Percentiles rank a stretch among this genome's conserved stretches.
These are phyloP conservation scores for Fraxinus nigra DNA, from an alignment of 305 asterid genomes.

Conservation along the genomic window DNA sequence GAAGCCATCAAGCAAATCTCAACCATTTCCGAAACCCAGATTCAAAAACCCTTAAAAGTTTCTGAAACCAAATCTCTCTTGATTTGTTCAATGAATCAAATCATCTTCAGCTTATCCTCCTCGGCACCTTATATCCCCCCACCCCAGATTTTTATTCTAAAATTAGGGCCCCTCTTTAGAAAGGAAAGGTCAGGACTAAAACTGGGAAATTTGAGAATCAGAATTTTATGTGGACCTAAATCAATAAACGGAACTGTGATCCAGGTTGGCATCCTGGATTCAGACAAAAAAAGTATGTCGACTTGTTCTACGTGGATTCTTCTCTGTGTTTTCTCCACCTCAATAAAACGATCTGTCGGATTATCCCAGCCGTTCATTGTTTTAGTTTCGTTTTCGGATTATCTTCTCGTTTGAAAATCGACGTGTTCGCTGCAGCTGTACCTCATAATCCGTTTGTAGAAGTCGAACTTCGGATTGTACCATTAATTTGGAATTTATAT, in stretches of 20 bases:
- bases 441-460: too few relatives aligned
- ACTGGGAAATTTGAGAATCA: neutral
- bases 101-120: conserved; percentile 36
- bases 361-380: neutral
- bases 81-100: conserved; percentile 27
- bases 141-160: conserved; percentile 29
- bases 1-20: conserved; percentile 78
- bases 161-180: conserved; percentile 25
- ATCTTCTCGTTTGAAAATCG: neutral
- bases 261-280: conserved; percentile 33
- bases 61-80: conserved; percentile 18
- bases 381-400: neutral
- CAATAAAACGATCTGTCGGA: neutral
- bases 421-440: neutral
- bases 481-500: too few relatives aligned
- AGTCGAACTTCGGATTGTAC: too few relatives aligned
- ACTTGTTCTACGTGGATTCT: conserved; percentile 19
- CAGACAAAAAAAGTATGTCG: conserved; percentile 18
- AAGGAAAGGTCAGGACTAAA: conserved; percentile 10
- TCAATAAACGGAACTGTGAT: conserved; percentile 14
- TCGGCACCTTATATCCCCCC: conserved; percentile 36
- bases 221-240: conserved; percentile 28
- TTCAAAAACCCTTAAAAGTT: conserved; percentile 23
- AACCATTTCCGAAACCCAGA: conserved; percentile 45
- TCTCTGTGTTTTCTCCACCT: neutral